Conservation (phyloP, 257 asterid genomes). For the Schizonepeta tenuifolia region DNA sequence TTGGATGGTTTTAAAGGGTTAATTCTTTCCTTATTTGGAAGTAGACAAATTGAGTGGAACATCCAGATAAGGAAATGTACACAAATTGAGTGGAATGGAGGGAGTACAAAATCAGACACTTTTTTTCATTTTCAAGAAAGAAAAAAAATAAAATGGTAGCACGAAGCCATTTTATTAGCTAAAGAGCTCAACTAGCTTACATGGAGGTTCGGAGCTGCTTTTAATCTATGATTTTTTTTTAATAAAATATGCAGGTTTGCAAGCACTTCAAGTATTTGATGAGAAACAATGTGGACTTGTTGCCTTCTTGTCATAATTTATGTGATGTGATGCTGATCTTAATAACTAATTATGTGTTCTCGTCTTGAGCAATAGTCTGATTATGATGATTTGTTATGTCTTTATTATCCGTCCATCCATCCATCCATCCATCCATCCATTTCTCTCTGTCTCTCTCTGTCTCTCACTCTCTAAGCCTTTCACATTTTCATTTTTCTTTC, state of each 20-base stretch:
- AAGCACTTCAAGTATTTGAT: not conserved
- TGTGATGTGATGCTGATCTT: not conserved
- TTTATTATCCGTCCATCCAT: not conserved
- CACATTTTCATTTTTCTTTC: slow-evolving; percentile 1
- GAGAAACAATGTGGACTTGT: not conserved
- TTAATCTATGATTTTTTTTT: not conserved
- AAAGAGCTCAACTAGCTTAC: not conserved
- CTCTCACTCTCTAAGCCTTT: not conserved
- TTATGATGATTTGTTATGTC: not conserved
- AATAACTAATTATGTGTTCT: not conserved
- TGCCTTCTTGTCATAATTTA: not conserved
- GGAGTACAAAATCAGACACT: too few species aligned
- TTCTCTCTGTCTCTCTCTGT: not conserved
- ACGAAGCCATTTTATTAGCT: not conserved
- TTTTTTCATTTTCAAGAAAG: too few species aligned
- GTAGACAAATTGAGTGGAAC: too few species aligned
- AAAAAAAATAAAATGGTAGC: not conserved
- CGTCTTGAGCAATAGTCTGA: not conserved
- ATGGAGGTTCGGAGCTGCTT: not conserved
- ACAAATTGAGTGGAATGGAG: too few species aligned
- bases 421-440: too few species aligned
- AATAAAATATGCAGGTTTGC: not conserved
- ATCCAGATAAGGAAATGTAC: too few species aligned
- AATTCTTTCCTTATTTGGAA: too few species aligned
- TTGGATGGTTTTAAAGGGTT: too few species aligned